Evolutionary conservation across 345 rosid species (phyloP), one percentile per base, ranked within the genome.

Genomic region (Eucalyptus decipiens): DNA sequence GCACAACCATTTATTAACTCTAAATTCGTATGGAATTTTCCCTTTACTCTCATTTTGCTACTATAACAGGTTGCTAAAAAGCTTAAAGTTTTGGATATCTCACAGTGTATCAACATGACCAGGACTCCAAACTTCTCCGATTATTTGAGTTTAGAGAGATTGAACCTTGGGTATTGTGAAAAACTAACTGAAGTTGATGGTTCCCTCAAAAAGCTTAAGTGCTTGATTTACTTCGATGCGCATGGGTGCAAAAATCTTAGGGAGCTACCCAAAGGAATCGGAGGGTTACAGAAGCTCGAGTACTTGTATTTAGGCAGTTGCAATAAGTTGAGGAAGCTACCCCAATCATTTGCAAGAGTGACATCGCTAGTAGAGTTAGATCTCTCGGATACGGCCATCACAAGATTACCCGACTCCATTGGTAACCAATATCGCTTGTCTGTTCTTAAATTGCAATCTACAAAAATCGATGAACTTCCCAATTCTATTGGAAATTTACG

Each of bases 51-150:
- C 8, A 6, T 62, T 62, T 28, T 4, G 10, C 40, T 67, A 8
- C 0, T 16, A 21, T 67, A n/a, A 67, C 72, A 93, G 93, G 37
- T 30, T 32, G 90, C 91, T 11, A n/a, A 34, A 24, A 58, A 86
- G 14, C 60, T 93, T 89, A 93, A 90, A 87, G 80, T 91, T 16
- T 89, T 93, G 11, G 48, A 90, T 56, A 90, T 93, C 19, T 87
- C 90, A 54, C 40, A 85, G 26, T 92, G 88, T 17, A 34, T 30
- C 26, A 3, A 26, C 48, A 89, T 92, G 30, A 80, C 88, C n/a
- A 88, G 24, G 50, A 90, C 91, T 14, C 93, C 94, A 4, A 85
- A 90, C 65, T 85, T 92, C 48, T 69, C 87, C 3, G 76, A 88
- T 17, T 87, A 89, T 17, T 89, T 87, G 47, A 26, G 54, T 62